Evolutionary conservation across 2,329 filamentous ascomycete genomes (phyloP), one percentile per base, ranked within the genome.

Genomic region (Thielaviopsis punctulata): DNA sequence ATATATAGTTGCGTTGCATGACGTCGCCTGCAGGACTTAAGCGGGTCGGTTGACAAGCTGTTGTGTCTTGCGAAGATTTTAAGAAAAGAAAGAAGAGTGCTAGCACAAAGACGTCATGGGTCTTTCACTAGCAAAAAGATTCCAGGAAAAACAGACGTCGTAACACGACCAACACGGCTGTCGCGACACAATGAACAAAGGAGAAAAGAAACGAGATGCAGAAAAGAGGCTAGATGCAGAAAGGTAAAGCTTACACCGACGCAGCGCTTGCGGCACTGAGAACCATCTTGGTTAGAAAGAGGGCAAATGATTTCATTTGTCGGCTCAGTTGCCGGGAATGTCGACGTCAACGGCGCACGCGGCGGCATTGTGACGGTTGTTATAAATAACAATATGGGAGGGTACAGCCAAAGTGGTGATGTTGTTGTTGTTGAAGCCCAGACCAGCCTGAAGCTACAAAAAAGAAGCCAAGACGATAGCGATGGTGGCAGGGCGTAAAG

Each of bases 221-320:
- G 52, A 57, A 57, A 36, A 15, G 8, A 27, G 30, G 10, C 10
- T 4, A 60, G 25, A 50, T 19, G 45, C 21, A 9, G 6, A 39
- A 15, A 53, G 22, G 15, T 18, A 4, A 39, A 12, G 92, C 89
- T 87, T 77, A 96, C 92, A 69, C 92, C 92, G 64, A 94, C 82
- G 72, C 92, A 98, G 73, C 90, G 80, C 74, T 98, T 98, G 67
- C 90, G 83, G 73, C 92, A 98, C 71, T 83, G 87, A 60, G 89
- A 95, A 66, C 87, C 86, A 79, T 98, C 92, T 64, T 95, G 89
- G 66, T 95, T 95, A 64, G 81, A 82, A 68, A 98, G 73, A 60
- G 92, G 92, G 70, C 92, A 98, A 63, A 95, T 86, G 64, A 98
- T 92, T 70, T 96, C 90, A 68, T 93, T 93, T 68, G 86, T 90